Percentiles rank a stretch among this genome's conserved stretches.
Evolutionary conservation across 495 filamentous ascomycete species (phyloP).

Genomic region (Neurospora sp.): DNA sequence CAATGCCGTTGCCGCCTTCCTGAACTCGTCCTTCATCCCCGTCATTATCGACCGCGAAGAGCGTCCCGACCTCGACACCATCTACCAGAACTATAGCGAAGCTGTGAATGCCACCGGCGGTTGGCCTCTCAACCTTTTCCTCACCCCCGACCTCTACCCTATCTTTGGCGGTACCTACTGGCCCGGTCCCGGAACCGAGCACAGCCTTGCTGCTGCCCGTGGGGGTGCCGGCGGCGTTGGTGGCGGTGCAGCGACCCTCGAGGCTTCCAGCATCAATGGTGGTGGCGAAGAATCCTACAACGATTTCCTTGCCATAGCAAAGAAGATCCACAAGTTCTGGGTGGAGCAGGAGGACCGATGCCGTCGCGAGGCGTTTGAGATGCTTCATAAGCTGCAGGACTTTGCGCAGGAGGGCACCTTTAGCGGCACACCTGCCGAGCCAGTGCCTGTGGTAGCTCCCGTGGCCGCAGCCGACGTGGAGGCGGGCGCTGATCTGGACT

Average conservation of each 20-base stretch:
- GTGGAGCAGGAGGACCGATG: conserved; percentile 71
- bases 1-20: conserved; percentile 62
- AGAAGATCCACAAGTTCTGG: conserved; percentile 78
- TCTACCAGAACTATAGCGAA: conserved; percentile 98
- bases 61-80: conserved; percentile 87
- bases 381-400: conserved; percentile 66
- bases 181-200: conserved; percentile 64
- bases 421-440: conserved; percentile 18
- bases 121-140: conserved; percentile 94
- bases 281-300: conserved; percentile 41
- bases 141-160: conserved; percentile 86
- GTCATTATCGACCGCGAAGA: conserved; percentile 93
- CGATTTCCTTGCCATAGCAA: conserved; percentile 72
- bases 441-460: not conserved
- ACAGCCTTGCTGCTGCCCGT: conserved; percentile 25
- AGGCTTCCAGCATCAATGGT: conserved; percentile 15
- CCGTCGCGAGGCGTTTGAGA: conserved; percentile 69
- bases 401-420: conserved; percentile 83
- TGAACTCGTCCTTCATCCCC: conserved; percentile 84
- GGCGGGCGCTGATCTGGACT: conserved; percentile 51
- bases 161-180: conserved; percentile 97
- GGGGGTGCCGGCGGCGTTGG: conserved; percentile 8
- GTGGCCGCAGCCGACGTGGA: not conserved
- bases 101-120: conserved; percentile 86
- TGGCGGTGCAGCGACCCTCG: conserved; percentile 6